Base-by-base conservation (phyloP, 192 early-diverging fungal genomes). In the Backusella circina region DNA sequence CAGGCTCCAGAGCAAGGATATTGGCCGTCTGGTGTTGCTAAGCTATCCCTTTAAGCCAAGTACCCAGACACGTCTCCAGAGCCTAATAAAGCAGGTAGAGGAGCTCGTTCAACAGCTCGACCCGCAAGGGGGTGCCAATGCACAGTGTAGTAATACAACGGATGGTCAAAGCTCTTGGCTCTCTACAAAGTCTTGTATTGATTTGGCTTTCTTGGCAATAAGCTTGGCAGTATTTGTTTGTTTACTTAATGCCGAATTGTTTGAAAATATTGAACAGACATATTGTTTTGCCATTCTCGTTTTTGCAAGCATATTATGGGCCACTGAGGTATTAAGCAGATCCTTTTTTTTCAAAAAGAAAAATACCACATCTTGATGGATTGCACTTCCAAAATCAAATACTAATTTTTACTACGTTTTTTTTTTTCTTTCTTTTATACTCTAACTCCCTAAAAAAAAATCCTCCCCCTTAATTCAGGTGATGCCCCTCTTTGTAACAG, bases 401-500 rank as follows among this genome's bases (percentile, higher is more conserved):
- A 26, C 12, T 57, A 26, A 57, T 26, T n/a, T 61, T 1, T n/a
- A n/a, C n/a, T n/a, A n/a, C n/a, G n/a, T n/a, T 23, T 57, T 2
- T 26, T 2, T 57, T 57, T 26, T 23, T 3, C 26, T 2, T 50
- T 21, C 47, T 50, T 50, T 32, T 32, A 18, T 33, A 16, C 33
- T 2, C 13, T 61, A 61, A 66, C 65, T 33, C 54, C 54, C 2
- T 61, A 61, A 61, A 54, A 54, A 37, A 41, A 41, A n/a, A 5
- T n/a, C 12, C 7, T 9, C 1, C 18, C 5, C 32, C 28, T 66
- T 33, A 41, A n/a, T 68, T 38, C 67, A 93, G 91, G 90, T 91
- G 18, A 88, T 99, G 79, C 97, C 96, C 13, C 86, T 99, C 33
- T 97, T 96, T 79, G 94, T 95, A n/a, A 99, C 97, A 1, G 92